Evolutionary conservation across 768 basidiomycete species (phyloP), one percentile per base, ranked within the genome.

Genomic region (Mycena chlorophos): DNA sequence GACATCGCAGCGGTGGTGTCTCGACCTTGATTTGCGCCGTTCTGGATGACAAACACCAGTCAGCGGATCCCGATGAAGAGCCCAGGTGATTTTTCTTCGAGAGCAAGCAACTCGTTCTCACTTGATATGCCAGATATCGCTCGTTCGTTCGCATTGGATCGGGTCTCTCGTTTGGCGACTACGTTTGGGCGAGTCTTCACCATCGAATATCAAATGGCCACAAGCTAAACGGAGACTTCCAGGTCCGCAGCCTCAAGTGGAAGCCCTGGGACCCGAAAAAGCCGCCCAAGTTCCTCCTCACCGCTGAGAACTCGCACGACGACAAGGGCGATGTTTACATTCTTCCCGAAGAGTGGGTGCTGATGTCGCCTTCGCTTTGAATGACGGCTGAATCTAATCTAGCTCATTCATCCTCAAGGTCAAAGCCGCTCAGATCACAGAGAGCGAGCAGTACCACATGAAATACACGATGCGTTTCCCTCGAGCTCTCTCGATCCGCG

Each of bases 391-490:
- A 31, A n/a, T 45, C 14, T 38, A 28, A 46, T 19, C 47, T 56
- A 97, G 95, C 62, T 97, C 96, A 0, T 98, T 99, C 69, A 88
- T 98, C 30, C 56, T 98, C 62, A 89, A 89, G 63, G 83, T 98
- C 53, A 98, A 98, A 71, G 96, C 92, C 0, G 91, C 95, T 0
- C 94, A 98, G 68, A 91, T 98, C 50, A 85, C 85, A 2, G 73
- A 79, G 10, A 81, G 91, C 40, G 94, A 93, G 61, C 86, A 86
- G 62, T 98, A 92, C 63, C 88, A 89, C 50, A 69, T 94, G 60
- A 89, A 87, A 3, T 84, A 87, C 58, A 98, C 96, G 0, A 88
- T 99, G 85, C 87, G 97, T 20, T 99, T 99, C 66, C 96, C 97
- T 42, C 83, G 95, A 54, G 93, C 91, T 16, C 64, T 92, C 43